Evolutionary conservation across 345 rosid genomes (phyloP).

Genomic region (Acer yangbiense): DNA sequence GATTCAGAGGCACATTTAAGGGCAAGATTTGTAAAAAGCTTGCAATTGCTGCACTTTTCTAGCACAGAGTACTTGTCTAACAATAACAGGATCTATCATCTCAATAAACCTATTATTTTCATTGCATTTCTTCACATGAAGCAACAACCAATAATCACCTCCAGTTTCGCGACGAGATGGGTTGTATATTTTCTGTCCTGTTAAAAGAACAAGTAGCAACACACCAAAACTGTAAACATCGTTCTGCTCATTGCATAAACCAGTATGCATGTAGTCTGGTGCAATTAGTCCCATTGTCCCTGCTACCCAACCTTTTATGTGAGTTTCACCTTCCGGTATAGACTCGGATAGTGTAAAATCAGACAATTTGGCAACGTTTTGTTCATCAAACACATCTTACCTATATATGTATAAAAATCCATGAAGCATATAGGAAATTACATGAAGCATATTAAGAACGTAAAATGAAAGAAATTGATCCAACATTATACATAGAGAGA

Average conservation of each 20-base stretch:
- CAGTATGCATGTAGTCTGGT: background rate
- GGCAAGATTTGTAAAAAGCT: conserved; percentile 7
- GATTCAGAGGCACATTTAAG: background rate
- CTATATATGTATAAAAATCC: too few species aligned
- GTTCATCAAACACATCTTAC: too few species aligned
- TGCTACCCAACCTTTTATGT: background rate
- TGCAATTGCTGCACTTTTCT: conserved; percentile 10
- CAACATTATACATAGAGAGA: too few species aligned
- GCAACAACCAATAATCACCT: background rate
- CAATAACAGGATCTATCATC: conserved; percentile 8
- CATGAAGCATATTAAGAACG: too few species aligned
- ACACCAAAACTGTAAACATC: conserved; percentile 25
- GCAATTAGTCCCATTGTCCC: background rate
- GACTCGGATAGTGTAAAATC: conserved; percentile 15
- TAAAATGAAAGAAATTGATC: too few species aligned
- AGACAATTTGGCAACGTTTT: conserved; percentile 16
- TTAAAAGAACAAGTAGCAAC: background rate
- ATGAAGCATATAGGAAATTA: too few species aligned
- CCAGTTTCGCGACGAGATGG: too few species aligned
- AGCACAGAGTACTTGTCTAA: background rate
- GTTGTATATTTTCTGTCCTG: background rate
- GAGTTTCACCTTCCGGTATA: conserved; percentile 23
- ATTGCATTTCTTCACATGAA: background rate
- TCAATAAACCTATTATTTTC: background rate
- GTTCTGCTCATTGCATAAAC: conserved; percentile 25